Evolutionary conservation across 768 basidiomycete genomes (phyloP), one percentile per base, ranked within the genome.

Genomic region (Cubamyces lactineus): DNA sequence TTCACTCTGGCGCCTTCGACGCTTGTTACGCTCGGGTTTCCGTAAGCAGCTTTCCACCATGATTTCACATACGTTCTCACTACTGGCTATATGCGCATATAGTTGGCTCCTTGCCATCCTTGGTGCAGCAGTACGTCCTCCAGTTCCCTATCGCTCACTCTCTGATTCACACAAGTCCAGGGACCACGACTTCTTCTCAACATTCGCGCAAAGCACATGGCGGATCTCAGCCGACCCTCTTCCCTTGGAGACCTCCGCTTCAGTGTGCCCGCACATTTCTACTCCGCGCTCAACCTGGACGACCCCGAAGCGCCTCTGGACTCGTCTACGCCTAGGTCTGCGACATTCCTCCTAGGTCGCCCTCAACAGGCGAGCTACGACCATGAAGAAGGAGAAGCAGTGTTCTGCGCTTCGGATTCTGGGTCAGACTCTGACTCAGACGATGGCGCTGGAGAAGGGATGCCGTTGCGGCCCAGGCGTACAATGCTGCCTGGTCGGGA

Each of bases 31-130:
- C 34, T 65, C 23, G 64, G 64, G 1, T 55, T 65, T 34, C 64
- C 59, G 64, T 65, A 30, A 53, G 60, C 55, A 5, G 9, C 1
- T 11, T 34, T 11, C 24, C 23, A 6, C 11, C 40, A 39, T 13
- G 1, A 8, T 6, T 13, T 16, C 23, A 9, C 26, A 4, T 40
- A 17, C 16, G 21, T 30, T 39, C 16, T 34, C 13, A 30, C 9
- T 6, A 8, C n/a, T n/a, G 24, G 17, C 26, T 26, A n/a, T 15
- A 34, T 38, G 21, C 26, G 12, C 1, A 12, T 17, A 8, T 16
- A 65, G 64, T 7, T 65, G 64, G 59, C 52, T 62, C 1, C 64
- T 65, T 16, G 59, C 59, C 11, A 61, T 62, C 16, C 47, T 65
- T 5, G 64, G 64, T 2, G n/a, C 49, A 11, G 60, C 57, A 12